phyloP scores from a whole-genome alignment of 1,284 basidiomycete genomes.

The Ceratobasidium sp. region DNA sequence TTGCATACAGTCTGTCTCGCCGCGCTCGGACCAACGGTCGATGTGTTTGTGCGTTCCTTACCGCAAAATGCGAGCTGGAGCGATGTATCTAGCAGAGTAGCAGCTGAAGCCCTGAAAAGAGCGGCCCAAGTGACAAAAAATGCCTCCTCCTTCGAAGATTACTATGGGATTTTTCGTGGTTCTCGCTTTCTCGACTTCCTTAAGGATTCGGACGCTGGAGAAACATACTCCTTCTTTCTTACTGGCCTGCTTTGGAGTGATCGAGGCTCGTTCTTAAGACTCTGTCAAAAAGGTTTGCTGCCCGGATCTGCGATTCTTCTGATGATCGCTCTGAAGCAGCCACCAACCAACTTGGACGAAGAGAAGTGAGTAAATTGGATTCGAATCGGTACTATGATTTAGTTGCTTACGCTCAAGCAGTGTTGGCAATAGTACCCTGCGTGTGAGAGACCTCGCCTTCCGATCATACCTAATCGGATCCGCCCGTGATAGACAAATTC shows the following conservation, averaged over 20 bases:
- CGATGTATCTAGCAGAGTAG: neutral
- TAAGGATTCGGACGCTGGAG: no score
- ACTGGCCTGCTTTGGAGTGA: conserved; percentile 2
- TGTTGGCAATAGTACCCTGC: no score
- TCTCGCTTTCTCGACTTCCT: neutral
- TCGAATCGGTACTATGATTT: no score
- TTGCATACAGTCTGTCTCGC: neutral
- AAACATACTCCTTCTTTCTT: no score
- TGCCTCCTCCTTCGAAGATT: neutral
- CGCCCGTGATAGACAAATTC: neutral
- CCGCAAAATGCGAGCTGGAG: neutral
- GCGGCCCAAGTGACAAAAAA: neutral
- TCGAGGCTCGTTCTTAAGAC: conserved; percentile 21
- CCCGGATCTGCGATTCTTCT: conserved; percentile 8
- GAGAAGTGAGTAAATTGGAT: neutral
- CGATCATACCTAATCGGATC: neutral
- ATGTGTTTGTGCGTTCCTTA: neutral
- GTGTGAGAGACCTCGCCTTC: neutral
- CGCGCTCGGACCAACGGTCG: neutral
- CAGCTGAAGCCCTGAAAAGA: neutral
- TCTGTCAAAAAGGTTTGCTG: neutral
- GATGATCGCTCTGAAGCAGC: neutral
- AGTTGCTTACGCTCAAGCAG: neutral
- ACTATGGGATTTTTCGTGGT: neutral
- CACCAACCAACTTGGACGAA: neutral